phyloP scores from a whole-genome alignment of 768 basidiomycete genomes.

The Xerocomellus amylosporus region DNA sequence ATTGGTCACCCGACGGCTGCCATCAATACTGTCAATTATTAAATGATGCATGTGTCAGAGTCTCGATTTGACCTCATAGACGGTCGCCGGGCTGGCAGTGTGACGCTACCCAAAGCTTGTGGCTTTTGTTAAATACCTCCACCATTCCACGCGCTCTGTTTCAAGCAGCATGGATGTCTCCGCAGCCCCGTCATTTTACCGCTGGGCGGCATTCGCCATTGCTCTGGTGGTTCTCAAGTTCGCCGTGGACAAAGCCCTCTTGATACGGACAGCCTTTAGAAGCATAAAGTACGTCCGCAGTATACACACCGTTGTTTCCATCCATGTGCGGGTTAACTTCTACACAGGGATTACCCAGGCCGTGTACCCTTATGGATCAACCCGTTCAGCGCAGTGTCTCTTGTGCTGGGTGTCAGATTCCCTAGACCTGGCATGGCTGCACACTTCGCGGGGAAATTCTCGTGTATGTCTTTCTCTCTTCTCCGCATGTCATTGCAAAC shows the following conservation, averaged over 20 bases:
- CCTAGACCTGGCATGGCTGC: constrained; percentile 37
- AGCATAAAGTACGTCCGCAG: constrained; percentile 14
- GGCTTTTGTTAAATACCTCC: background rate
- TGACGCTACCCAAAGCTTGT: background rate
- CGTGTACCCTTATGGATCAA: constrained; percentile 27
- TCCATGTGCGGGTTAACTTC: background rate
- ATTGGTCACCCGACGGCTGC: too few species aligned
- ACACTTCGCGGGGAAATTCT: constrained; percentile 35
- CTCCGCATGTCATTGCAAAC: background rate
- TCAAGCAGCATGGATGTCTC: constrained; percentile 7
- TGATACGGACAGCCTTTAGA: constrained; percentile 13
- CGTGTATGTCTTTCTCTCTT: constrained; percentile 26
- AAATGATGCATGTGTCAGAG: too few species aligned
- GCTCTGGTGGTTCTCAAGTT: constrained; percentile 10
- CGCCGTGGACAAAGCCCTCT: constrained; percentile 1
- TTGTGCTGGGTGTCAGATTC: constrained; percentile 31
- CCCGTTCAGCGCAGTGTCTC: constrained; percentile 30
- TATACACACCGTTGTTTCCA: background rate
- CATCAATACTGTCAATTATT: too few species aligned
- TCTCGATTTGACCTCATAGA: too few species aligned
- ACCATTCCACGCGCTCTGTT: background rate
- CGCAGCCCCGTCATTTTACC: background rate
- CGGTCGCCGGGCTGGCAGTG: too few species aligned
- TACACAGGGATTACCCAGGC: constrained; percentile 21
- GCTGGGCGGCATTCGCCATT: constrained; percentile 5